Evolutionary conservation across 78 protist species (phyloP), one percentile per base, ranked within the genome.

Genomic region (Anaeramoeba flamelloides): DNA sequence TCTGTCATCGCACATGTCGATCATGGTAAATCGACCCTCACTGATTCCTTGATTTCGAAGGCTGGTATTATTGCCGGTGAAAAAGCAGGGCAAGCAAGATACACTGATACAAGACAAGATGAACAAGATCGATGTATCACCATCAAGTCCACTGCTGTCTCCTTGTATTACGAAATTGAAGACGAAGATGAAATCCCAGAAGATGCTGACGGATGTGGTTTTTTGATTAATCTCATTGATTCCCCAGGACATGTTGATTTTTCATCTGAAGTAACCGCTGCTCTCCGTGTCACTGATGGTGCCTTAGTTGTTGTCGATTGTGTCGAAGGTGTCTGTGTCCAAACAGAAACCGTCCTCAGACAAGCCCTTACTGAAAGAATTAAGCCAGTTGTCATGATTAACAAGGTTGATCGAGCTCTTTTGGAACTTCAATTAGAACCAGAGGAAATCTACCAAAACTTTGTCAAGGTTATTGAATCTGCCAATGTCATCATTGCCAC

Each of bases 231-330:
- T 91, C 86, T 96, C 38, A 93, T 96, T 83, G 98, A 93, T 80
- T 89, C 98, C 8, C 98, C 98, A 37, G 94, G 95, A 12, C 97
- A 97, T 83, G 97, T 94, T 0, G 98, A 93, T 86, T n/a, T n/a
- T n/a, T n/a, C n/a, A 40, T 82, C 88, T 0, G 96, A 92, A 83
- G 96, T 92, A 37, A 93, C 99, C 53, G 97, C 99, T 31, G 98
- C 99, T 41, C 98, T 97, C 75, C 97, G 99, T 86, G 97, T 97
- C 39, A 94, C 98, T 41, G 99, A 97, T 86, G 99, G 99, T 77
- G 99, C 98, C 41, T 88, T 95, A n/a, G 97, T 95, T 17, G 99
- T 98, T 78, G 97, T 98, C 69, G 99, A 98, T 85, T 90, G 93
- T 86, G 93, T 95, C 79, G 95, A 93, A 40, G 99, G 99, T 77